Percentiles rank a stretch among this genome's conserved stretches.
phyloP scores from a whole-genome alignment of 768 basidiomycete species.

The Russula olivacea region DNA sequence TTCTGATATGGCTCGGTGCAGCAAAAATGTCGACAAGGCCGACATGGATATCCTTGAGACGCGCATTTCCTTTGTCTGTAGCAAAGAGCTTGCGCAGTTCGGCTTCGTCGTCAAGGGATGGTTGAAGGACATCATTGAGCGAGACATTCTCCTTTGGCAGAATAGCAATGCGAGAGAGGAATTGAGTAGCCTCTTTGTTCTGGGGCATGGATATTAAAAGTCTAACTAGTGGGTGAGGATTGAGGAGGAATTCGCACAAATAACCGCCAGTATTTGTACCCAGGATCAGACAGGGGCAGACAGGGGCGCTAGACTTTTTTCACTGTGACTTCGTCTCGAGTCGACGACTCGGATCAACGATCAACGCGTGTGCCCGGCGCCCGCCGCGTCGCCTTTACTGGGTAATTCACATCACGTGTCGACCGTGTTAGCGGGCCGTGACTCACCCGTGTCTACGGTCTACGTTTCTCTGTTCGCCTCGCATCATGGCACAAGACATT shows the following conservation, averaged over 20 bases:
- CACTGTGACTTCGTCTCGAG: no score
- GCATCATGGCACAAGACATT: slow-evolving; percentile 13
- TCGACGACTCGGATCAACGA: no score
- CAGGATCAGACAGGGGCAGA: neutral
- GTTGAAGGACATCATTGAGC: slow-evolving; percentile 48
- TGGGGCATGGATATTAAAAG: slow-evolving; percentile 26
- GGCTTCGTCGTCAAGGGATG: slow-evolving; percentile 52
- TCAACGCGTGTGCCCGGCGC: neutral
- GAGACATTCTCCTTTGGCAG: slow-evolving; percentile 32
- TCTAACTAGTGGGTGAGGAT: neutral
- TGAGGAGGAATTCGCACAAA: neutral
- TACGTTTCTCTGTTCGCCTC: no score
- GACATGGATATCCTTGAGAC: slow-evolving; percentile 45
- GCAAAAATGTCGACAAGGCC: slow-evolving; percentile 57
- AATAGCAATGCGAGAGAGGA: slow-evolving; percentile 28
- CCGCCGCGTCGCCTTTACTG: no score
- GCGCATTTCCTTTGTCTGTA: slow-evolving; percentile 42
- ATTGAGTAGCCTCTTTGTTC: slow-evolving; percentile 30
- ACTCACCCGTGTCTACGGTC: neutral
- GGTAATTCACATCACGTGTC: slow-evolving; percentile 3
- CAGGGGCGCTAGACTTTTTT: no score
- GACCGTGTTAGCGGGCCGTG: neutral
- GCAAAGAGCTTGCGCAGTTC: slow-evolving; percentile 52
- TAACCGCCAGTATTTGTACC: neutral
- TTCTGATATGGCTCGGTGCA: slow-evolving; percentile 43